Evolutionary conservation across 345 rosid genomes (phyloP).

Genomic region (Arabis hirsuta): DNA sequence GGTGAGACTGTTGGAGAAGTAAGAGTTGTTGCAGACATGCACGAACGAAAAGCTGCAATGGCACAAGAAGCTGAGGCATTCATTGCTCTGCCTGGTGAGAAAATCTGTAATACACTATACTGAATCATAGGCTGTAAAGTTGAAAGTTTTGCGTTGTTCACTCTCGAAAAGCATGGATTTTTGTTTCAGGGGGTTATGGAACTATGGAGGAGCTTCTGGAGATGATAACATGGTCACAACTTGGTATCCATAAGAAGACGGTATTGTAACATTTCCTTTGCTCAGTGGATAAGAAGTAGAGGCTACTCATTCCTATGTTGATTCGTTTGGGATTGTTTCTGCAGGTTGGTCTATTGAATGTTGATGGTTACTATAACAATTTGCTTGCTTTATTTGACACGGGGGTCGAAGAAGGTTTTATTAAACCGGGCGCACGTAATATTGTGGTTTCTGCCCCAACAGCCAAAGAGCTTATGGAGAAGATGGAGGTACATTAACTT

Average conservation of each 20-base stretch:
- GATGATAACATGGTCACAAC: conserved; percentile 99
- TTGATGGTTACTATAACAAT: conserved; percentile 86
- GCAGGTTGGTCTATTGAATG: conserved; percentile 93
- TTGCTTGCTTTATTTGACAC: conserved; percentile 86
- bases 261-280: conserved; percentile 40
- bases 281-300: background rate
- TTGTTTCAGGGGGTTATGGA: conserved; percentile 84
- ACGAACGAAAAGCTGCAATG: conserved; percentile 95
- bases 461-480: conserved; percentile 80
- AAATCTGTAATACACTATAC: conserved; percentile 32
- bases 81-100: conserved; percentile 96
- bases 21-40: conserved; percentile 86
- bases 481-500: conserved; percentile 77
- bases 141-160: conserved; percentile 17
- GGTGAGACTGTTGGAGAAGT: conserved; percentile 89
- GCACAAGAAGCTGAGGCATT: conserved; percentile 96
- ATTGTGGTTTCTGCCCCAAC: conserved; percentile 87
- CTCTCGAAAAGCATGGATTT: background rate
- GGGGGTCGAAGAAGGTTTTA: conserved; percentile 93
- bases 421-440: conserved; percentile 79
- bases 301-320: background rate
- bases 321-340: conserved; percentile 13
- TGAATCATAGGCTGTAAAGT: background rate
- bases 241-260: conserved; percentile 92
- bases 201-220: conserved; percentile 96